Evolutionary conservation across 306 rosid genomes (phyloP), one percentile per base, ranked within the genome.

Genomic region (Vigna hirtella): DNA sequence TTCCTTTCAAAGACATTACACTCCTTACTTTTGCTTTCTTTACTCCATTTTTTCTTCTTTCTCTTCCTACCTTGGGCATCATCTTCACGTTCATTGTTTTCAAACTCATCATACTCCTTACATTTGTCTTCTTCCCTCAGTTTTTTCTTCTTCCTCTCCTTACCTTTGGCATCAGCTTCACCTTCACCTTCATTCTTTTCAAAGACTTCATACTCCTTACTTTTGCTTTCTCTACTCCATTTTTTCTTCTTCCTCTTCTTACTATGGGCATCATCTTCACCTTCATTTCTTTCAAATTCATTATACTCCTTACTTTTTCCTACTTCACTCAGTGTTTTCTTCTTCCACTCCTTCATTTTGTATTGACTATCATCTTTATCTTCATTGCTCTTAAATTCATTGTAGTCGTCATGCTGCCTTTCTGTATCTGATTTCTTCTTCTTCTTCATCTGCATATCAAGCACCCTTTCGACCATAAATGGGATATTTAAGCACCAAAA

Each of bases 401-500:
- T 30, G 42, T 30, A 28, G 32, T 14, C 65, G 38, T 24, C 36
- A 11, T 57, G 36, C 26, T 57, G 64, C 9, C 36, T 58, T 58
- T 58, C 38, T 1, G 3, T 38, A 26, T 7, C 38, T 5, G 9
- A 24, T 26, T 26, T 58, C 65, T 58, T 58, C 16, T 17, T 17
- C 59, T 34, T 45, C 50, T 11, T 45, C 49, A 15, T 73, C 76
- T 26, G 77, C 77, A 71, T 81, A 26, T 55, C 66, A 42, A 40
- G 9, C 11, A 40, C 11, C 12, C 9, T 8, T 40, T 9, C 12
- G 12, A 40, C 45, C 45, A 40, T 40, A 40, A 40, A 40, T 40
- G 2, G 45, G 45, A 40, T 40, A 40, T 40, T 40, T 8, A 9
- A 40, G 45, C 2, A 8, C 45, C 12, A 1, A 40, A 40, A 8